Evolutionary conservation across 2,329 filamentous ascomycete genomes (phyloP), one percentile per base, ranked within the genome.

Genomic region (Epichloe sylvatica): DNA sequence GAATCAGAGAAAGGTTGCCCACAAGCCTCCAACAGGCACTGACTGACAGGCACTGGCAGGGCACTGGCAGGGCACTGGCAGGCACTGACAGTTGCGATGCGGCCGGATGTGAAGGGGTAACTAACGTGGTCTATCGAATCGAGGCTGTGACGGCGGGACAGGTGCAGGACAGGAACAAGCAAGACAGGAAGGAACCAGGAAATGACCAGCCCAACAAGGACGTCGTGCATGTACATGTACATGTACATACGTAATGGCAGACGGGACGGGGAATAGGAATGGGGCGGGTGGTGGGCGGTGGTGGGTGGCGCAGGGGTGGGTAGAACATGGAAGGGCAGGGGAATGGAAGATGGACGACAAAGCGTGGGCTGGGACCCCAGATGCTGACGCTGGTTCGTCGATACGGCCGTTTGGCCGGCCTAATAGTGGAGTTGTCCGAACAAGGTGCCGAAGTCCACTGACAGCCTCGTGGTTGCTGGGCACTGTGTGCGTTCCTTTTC

Each of bases 331-430:
- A 55, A 55, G 48, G 47, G 51, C 54, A 45, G 50, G 53, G 53
- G 54, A 50, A 53, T 51, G 45, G 50, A 56, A 51, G 46, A 45
- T 33, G 37, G 47, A 46, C 33, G 44, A 43, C 15, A 35, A 40
- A 40, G 46, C 42, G 43, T 45, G 39, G 48, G 43, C 47, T 41
- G 45, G 17, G 23, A 46, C 36, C 34, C 38, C 37, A 39, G 47
- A 21, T 17, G 46, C 44, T 30, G 43, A 51, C 55, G 56, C 59
- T 66, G 66, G 64, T 65, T 65, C 63, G 64, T 63, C 64, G 59
- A 64, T 62, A 67, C 74, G 74, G 74, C 73, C 71, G 63, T 74
- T 72, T 76, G 64, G 67, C 73, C 74, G 74, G 74, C 72, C 65
- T 70, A 76, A 77, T 75, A 74, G 74, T 77, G 74, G 74, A 69